These are phyloP conservation scores for Toxoplasma gondii DNA, from an alignment of 169 alveolate species.

Conservation along the genomic window DNA sequence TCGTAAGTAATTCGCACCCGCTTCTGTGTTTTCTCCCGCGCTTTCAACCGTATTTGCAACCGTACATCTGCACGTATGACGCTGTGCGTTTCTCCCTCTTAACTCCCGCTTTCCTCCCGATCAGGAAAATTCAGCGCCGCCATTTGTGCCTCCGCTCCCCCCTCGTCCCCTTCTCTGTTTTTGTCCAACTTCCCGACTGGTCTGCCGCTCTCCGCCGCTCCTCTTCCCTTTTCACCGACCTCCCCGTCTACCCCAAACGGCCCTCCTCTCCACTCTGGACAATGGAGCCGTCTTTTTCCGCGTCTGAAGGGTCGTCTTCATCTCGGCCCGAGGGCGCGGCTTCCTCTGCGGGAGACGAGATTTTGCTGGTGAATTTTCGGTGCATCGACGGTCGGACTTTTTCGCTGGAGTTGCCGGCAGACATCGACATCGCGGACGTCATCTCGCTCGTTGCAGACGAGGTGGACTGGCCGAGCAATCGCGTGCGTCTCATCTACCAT, in stretches of 20 bases:
- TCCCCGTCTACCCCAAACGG: no score
- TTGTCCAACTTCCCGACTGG: no score
- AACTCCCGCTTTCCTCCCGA: no score
- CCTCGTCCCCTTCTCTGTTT: no score
- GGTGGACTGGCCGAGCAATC: neutral
- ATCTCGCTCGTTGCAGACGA: conserved; percentile 44
- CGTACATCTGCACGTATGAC: no score
- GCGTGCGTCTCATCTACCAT: neutral
- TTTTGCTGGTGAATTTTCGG: conserved; percentile 36
- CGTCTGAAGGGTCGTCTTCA: neutral
- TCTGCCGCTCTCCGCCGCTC: neutral
- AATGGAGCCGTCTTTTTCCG: neutral
- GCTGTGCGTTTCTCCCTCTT: no score
- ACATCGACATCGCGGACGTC: conserved; percentile 48
- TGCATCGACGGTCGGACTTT: conserved; percentile 44
- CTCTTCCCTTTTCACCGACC: neutral
- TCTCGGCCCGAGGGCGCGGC: neutral
- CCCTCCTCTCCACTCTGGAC: no score
- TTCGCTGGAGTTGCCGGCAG: conserved; percentile 49
- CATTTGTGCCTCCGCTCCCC: no score
- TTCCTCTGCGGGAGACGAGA: neutral
- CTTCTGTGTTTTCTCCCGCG: no score
- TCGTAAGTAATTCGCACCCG: no score
- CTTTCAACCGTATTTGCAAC: no score
- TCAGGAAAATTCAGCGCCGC: no score